phyloP scores from a whole-genome alignment of 345 rosid species.

The Aegle marmelos region DNA sequence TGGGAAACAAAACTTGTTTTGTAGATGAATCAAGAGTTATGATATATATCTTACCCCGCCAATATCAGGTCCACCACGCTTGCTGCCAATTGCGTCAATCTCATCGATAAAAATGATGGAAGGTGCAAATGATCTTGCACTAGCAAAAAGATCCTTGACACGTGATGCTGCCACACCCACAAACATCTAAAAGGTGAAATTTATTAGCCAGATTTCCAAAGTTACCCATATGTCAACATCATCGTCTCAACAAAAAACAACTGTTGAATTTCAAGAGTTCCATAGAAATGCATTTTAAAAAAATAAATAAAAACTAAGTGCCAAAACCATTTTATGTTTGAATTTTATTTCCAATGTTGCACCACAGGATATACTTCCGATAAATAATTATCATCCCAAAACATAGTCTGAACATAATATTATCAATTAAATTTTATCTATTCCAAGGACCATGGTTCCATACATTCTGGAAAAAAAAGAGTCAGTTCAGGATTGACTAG shows the following conservation, averaged over 20 bases:
- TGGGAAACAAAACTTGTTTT: background rate
- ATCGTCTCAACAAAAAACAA: background rate
- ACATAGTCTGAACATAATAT: background rate
- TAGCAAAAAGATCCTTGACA: conserved; percentile 92
- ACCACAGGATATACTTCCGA: background rate
- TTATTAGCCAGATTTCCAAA: conserved; percentile 19
- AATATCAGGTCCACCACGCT: conserved; percentile 96
- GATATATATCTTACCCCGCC: conserved; percentile 69
- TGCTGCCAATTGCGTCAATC: conserved; percentile 98
- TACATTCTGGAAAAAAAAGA: background rate
- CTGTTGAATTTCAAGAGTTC: background rate
- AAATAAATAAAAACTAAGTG: background rate
- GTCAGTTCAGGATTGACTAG: background rate
- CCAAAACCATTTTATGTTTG: background rate
- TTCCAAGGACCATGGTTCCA: background rate
- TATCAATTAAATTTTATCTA: background rate
- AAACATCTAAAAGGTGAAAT: conserved; percentile 67
- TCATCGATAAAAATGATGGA: conserved; percentile 95
- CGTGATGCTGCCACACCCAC: conserved; percentile 99
- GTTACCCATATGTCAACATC: background rate
- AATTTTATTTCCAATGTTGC: background rate
- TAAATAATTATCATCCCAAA: background rate
- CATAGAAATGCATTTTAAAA: background rate
- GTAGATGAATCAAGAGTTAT: conserved; percentile 1
- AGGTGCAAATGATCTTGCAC: conserved; percentile 90